Conservation (phyloP, 352 stramenopile species). For the Phytophthora fragariaefolia region DNA sequence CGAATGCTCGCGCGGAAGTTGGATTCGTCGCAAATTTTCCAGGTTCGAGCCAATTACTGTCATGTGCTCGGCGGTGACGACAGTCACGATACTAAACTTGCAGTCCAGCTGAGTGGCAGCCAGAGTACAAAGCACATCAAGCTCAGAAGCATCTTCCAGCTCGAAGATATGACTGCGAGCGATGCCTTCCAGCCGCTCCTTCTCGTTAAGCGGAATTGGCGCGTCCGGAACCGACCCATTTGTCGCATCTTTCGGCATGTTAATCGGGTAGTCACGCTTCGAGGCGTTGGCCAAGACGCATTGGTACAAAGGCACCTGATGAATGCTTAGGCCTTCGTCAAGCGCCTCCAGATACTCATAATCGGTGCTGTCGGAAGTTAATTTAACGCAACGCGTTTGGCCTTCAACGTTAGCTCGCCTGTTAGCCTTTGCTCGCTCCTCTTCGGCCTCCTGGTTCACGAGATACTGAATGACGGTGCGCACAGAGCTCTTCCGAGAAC, state of each 20-base stretch:
- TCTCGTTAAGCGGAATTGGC: constrained; percentile 50
- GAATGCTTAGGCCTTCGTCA: constrained; percentile 17
- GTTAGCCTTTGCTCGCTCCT: constrained; percentile 9
- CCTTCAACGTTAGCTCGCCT: constrained; percentile 5
- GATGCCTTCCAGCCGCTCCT: constrained; percentile 49
- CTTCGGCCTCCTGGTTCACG: constrained; percentile 39
- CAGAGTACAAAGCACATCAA: constrained; percentile 64
- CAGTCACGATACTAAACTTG: constrained; percentile 62
- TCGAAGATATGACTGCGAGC: constrained; percentile 47
- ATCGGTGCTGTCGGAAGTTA: constrained; percentile 31
- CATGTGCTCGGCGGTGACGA: constrained; percentile 54
- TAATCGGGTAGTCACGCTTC: constrained; percentile 48
- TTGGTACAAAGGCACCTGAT: constrained; percentile 38
- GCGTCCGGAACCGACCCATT: constrained; percentile 30
- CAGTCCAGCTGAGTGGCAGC: constrained; percentile 56
- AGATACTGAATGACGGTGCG: constrained; percentile 61
- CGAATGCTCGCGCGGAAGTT: constrained; percentile 53
- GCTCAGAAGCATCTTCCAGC: constrained; percentile 54
- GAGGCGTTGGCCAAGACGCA: constrained; percentile 52
- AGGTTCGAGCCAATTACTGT: constrained; percentile 46
- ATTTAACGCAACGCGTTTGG: constrained; percentile 6
- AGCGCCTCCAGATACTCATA: constrained; percentile 33
- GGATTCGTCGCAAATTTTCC: constrained; percentile 25
- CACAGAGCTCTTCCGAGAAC: constrained; percentile 41
- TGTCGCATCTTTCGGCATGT: constrained; percentile 31